Percentiles rank a stretch among this genome's conserved stretches.
Evolutionary conservation across 1,139 yeast species (phyloP).

Genomic region (Yamadazyma atmosphaerica): DNA sequence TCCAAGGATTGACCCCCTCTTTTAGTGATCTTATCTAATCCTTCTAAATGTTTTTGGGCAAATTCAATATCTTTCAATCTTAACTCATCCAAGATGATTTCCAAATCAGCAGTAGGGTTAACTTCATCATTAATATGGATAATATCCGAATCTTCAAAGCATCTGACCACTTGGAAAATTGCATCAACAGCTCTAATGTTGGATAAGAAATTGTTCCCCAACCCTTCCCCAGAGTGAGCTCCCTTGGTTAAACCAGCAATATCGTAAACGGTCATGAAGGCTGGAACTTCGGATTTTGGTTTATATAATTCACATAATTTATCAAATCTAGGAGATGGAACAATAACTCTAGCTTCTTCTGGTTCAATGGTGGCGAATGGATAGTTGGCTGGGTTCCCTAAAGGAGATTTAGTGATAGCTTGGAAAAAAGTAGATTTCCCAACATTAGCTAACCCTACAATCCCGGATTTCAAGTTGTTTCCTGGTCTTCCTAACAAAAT

Average conservation of each 20-base stretch:
- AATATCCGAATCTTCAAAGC: conserved; percentile 97
- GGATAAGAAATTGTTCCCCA: conserved; percentile 96
- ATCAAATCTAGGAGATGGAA: conserved; percentile 91
- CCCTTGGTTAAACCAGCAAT: conserved; percentile 98
- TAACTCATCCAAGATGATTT: conserved; percentile 87
- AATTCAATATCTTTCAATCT: conserved; percentile 97
- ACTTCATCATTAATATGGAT: conserved; percentile 98
- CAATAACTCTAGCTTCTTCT: conserved; percentile 96
- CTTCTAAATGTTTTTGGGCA: conserved; percentile 86
- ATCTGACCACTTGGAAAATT: conserved; percentile 95
- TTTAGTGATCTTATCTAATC: conserved; percentile 79
- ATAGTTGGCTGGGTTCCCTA: conserved; percentile 98
- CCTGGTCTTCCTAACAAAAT: conserved; percentile 97
- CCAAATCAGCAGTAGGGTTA: conserved; percentile 92
- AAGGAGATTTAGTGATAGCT: conserved; percentile 84
- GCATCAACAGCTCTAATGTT: conserved; percentile 98
- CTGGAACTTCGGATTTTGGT: conserved; percentile 89
- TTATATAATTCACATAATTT: conserved; percentile 69
- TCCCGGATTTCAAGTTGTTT: conserved; percentile 93
- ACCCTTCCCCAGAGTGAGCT: conserved; percentile 96
- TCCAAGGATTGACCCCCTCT: conserved; percentile 97
- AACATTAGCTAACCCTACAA: conserved; percentile 95
- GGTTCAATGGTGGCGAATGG: conserved; percentile 99
- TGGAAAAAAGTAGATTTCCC: conserved; percentile 94
- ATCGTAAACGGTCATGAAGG: conserved; percentile 90